phyloP scores from a whole-genome alignment of 73 alveolate species.

The Stentor coeruleus region DNA sequence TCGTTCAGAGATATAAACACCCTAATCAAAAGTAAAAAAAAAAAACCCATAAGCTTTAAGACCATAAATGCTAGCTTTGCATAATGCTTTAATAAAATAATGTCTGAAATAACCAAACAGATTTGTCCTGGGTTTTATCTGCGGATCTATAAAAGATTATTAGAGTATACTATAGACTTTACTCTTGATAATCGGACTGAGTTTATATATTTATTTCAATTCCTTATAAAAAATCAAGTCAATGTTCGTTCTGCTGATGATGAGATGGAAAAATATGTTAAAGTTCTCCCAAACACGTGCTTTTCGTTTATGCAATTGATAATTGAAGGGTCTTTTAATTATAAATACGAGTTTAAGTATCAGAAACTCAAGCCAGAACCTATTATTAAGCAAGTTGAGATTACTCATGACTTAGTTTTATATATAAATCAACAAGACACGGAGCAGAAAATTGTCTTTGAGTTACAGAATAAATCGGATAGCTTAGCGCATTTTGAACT shows the following conservation, averaged over 20 bases:
- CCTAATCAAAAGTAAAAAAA: too few species aligned
- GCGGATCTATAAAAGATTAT: background rate
- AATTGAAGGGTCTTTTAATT: constrained; percentile 4
- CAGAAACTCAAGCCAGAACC: constrained; percentile 21
- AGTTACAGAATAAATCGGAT: background rate
- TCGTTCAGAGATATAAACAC: too few species aligned
- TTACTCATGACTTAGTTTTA: background rate
- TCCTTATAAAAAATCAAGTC: background rate
- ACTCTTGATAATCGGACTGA: background rate
- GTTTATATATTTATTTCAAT: too few species aligned
- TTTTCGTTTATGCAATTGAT: background rate
- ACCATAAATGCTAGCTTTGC: too few species aligned
- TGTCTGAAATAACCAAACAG: background rate
- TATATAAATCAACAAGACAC: background rate
- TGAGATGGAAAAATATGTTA: background rate
- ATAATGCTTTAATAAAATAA: too few species aligned
- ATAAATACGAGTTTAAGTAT: background rate
- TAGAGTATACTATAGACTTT: background rate
- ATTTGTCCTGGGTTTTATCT: background rate
- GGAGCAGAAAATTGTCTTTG: background rate
- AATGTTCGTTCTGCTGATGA: background rate
- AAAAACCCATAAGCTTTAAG: too few species aligned
- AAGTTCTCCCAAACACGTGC: background rate
- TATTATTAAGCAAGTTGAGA: background rate
- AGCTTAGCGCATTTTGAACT: background rate